Percentiles rank a stretch among this genome's conserved stretches.
These are phyloP conservation scores for Gossypium longicalyx DNA, from an alignment of 345 rosid genomes.

Conservation along the genomic window DNA sequence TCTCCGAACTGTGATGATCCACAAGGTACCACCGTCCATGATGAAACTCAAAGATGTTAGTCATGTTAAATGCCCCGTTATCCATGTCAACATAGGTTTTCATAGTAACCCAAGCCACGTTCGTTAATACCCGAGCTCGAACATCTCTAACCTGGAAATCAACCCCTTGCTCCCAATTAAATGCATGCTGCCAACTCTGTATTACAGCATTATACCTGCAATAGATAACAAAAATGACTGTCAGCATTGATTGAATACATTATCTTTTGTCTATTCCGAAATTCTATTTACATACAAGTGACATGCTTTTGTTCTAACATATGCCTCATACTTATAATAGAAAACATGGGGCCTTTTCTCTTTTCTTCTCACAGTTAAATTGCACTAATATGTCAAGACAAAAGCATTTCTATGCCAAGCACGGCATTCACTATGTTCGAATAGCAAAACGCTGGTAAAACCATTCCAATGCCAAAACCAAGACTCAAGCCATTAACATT, in stretches of 20 bases:
- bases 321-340: background rate
- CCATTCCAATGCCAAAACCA: background rate
- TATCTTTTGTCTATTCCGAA: background rate
- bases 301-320: background rate
- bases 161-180: slow-evolving; percentile 81
- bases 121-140: slow-evolving; percentile 66
- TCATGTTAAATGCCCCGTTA: slow-evolving; percentile 62
- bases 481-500: background rate
- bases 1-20: slow-evolving; percentile 81
- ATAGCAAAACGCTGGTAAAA: background rate
- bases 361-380: background rate
- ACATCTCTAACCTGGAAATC: slow-evolving; percentile 82
- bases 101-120: slow-evolving; percentile 98
- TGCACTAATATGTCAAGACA: background rate
- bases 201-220: slow-evolving; percentile 78
- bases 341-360: background rate
- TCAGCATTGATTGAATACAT: background rate
- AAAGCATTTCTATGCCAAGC: background rate
- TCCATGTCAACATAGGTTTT: slow-evolving; percentile 66
- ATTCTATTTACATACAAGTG: background rate
- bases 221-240: slow-evolving; percentile 2
- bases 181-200: slow-evolving; percentile 92
- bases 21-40: slow-evolving; percentile 86
- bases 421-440: background rate
- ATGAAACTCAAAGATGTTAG: slow-evolving; percentile 79